Percentiles rank a stretch among this genome's conserved stretches.
Conservation (phyloP, 1,284 basidiomycete genomes). For the Lentinula novae-zelandiae region DNA sequence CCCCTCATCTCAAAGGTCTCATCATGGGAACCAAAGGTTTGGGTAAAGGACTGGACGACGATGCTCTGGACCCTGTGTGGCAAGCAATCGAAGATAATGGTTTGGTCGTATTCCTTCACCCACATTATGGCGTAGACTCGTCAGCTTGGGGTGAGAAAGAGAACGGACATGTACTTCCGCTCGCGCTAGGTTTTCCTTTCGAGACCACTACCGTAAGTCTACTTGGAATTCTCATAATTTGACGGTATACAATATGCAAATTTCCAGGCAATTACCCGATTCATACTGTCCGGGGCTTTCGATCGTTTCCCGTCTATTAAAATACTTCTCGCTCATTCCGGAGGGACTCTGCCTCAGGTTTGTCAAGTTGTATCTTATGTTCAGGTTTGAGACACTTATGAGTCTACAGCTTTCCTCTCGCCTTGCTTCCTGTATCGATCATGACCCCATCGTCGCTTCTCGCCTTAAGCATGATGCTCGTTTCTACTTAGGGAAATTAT, state of each 20-base stretch:
- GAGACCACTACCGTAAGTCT: slow-evolving; percentile 79
- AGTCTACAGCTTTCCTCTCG: slow-evolving; percentile 68
- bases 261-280: slow-evolving; percentile 66
- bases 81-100: slow-evolving; percentile 61
- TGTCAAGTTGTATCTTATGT: neutral
- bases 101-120: slow-evolving; percentile 80
- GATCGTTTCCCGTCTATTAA: slow-evolving; percentile 74
- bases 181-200: slow-evolving; percentile 85
- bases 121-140: slow-evolving; percentile 74
- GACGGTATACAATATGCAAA: neutral
- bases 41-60: slow-evolving; percentile 79
- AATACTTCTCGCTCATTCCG: slow-evolving; percentile 83
- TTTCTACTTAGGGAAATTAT: slow-evolving; percentile 76
- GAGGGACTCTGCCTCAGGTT: slow-evolving; percentile 63
- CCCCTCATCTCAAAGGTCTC: slow-evolving; percentile 72
- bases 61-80: slow-evolving; percentile 75
- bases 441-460: slow-evolving; percentile 74
- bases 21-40: slow-evolving; percentile 80
- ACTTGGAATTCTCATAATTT: neutral
- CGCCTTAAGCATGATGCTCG: slow-evolving; percentile 80
- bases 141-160: slow-evolving; percentile 68
- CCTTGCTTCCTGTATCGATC: slow-evolving; percentile 77
- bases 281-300: slow-evolving; percentile 77
- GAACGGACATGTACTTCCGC: slow-evolving; percentile 82
- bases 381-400: neutral